Conservation (phyloP, 768 basidiomycete species). For the Mycena leptocephala region DNA sequence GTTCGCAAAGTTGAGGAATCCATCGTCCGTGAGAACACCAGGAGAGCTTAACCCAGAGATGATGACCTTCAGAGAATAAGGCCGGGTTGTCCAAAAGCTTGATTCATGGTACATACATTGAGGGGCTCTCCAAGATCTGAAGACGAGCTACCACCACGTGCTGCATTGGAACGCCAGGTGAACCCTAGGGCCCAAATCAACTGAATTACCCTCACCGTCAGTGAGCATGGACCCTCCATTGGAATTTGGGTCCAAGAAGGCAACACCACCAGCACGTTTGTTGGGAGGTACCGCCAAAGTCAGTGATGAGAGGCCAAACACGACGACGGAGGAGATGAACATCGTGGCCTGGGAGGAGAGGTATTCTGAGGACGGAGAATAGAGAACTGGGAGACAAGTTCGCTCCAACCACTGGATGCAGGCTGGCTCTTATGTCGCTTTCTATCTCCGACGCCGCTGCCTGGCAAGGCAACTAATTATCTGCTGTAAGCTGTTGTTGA, state of each 20-base stretch:
- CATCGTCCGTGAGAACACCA: conserved; percentile 68
- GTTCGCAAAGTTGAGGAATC: conserved; percentile 72
- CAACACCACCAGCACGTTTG: conserved; percentile 45
- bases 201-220: conserved; percentile 52
- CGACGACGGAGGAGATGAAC: conserved; percentile 19
- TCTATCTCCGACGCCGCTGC: no score
- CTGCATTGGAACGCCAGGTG: neutral
- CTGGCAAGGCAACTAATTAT: no score
- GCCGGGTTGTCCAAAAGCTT: conserved; percentile 50
- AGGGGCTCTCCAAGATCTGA: conserved; percentile 80
- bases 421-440: neutral
- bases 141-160: conserved; percentile 10
- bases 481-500: no score
- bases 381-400: conserved; percentile 13
- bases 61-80: conserved; percentile 61
- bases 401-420: neutral
- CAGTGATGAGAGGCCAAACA: conserved; percentile 15
- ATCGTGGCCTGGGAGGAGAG: conserved; percentile 28
- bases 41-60: conserved; percentile 77
- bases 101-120: conserved; percentile 67
- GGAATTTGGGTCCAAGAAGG: conserved; percentile 60
- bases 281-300: neutral
- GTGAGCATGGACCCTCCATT: conserved; percentile 80
- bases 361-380: no score
- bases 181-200: neutral